These are phyloP conservation scores for Cynara cardunculus DNA, from an alignment of 129 eudicot species.

Conservation along the genomic window DNA sequence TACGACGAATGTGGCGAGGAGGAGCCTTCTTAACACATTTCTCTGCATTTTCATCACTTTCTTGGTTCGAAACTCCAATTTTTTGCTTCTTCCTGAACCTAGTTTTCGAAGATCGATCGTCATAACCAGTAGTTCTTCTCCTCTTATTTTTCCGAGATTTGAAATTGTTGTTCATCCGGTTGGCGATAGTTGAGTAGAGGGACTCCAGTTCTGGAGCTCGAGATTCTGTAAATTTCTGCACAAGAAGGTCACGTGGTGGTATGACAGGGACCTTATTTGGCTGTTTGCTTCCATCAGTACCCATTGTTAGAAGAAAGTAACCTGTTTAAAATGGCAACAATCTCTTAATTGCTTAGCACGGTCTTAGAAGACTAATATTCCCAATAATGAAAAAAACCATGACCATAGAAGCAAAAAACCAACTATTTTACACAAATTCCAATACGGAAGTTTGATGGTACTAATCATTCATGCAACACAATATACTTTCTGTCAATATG, in stretches of 20 bases:
- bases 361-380: not conserved
- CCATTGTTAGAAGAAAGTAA: slow-evolving; percentile 20
- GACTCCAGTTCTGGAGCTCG: slow-evolving; percentile 80
- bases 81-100: slow-evolving; percentile 47
- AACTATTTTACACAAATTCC: not conserved
- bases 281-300: slow-evolving; percentile 36
- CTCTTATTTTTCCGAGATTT: slow-evolving; percentile 73
- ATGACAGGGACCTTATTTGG: slow-evolving; percentile 15
- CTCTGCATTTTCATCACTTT: slow-evolving; percentile 7
- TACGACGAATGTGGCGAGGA: slow-evolving; percentile 72
- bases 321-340: slow-evolving; percentile 8
- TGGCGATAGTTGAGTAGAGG: slow-evolving; percentile 65
- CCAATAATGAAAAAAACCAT: not conserved
- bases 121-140: slow-evolving; percentile 62
- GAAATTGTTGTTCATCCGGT: slow-evolving; percentile 55
- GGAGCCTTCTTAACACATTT: slow-evolving; percentile 27
- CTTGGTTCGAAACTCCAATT: slow-evolving; percentile 7
- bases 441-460: not conserved
- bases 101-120: slow-evolving; percentile 48
- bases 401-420: not conserved
- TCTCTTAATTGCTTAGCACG: not conserved
- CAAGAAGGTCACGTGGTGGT: slow-evolving; percentile 56
- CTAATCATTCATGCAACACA: not conserved
- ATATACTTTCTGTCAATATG: not conserved
- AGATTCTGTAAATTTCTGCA: slow-evolving; percentile 64